phyloP scores from a whole-genome alignment of 192 early-diverging fungal species.

The Coemansia sp. region DNA sequence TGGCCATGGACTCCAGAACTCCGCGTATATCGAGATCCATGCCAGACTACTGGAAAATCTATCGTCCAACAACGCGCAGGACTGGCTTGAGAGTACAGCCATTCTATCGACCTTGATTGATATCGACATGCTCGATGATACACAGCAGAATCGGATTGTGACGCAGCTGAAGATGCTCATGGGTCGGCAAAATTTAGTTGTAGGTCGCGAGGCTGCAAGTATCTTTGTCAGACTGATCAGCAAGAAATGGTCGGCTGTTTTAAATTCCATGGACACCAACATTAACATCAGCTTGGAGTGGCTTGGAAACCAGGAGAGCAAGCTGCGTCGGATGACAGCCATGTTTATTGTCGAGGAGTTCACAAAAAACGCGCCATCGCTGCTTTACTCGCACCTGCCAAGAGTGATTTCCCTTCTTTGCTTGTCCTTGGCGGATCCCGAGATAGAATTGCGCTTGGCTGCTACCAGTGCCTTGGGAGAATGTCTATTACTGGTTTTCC shows the following conservation, averaged over 20 bases:
- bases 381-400: constrained; percentile 79
- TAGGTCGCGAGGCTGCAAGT: constrained; percentile 23
- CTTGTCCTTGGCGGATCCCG: constrained; percentile 75
- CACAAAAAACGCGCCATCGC: constrained; percentile 55
- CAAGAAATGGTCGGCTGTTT: constrained; percentile 28
- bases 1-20: constrained; percentile 20
- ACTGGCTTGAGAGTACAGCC: constrained; percentile 28
- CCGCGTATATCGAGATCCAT: constrained; percentile 25
- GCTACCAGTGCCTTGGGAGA: constrained; percentile 83
- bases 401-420: constrained; percentile 79
- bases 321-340: constrained; percentile 35
- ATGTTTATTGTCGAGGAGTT: constrained; percentile 34
- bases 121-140: constrained; percentile 35
- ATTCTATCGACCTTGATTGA: constrained; percentile 35
- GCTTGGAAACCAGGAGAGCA: constrained; percentile 37
- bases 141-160: constrained; percentile 30
- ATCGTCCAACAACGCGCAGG: constrained; percentile 5
- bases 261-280: constrained; percentile 23
- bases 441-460: constrained; percentile 79
- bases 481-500: constrained; percentile 72
- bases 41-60: constrained; percentile 13
- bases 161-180: constrained; percentile 25
- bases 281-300: constrained; percentile 40
- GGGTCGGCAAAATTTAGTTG: constrained; percentile 9
- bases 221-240: constrained; percentile 25